These are phyloP conservation scores for Candida maltosa DNA, from an alignment of 805 yeast species.

Conservation along the genomic window DNA sequence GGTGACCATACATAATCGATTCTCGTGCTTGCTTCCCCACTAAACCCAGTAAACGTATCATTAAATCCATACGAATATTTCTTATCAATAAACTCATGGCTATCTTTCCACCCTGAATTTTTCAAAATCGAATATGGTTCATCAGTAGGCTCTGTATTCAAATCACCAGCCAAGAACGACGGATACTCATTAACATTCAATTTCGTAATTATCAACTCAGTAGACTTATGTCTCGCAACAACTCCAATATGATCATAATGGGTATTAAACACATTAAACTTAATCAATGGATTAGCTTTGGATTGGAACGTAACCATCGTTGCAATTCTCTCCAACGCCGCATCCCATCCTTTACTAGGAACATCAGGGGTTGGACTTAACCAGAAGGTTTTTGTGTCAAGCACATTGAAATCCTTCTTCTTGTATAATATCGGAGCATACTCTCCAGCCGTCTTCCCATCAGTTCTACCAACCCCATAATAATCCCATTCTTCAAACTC, in stretches of 20 bases:
- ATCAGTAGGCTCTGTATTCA: slow-evolving; percentile 39
- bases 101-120: slow-evolving; percentile 35
- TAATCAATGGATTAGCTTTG: slow-evolving; percentile 23
- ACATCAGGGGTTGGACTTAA: slow-evolving; percentile 35
- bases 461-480: slow-evolving; percentile 35
- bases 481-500: slow-evolving; percentile 24
- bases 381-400: slow-evolving; percentile 35
- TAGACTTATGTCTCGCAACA: slow-evolving; percentile 32
- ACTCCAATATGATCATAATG: slow-evolving; percentile 42
- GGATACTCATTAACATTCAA: slow-evolving; percentile 32
- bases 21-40: slow-evolving; percentile 22
- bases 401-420: slow-evolving; percentile 25
- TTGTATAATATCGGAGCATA: slow-evolving; percentile 36
- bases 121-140: slow-evolving; percentile 39
- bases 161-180: slow-evolving; percentile 40
- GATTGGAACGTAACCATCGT: slow-evolving; percentile 33
- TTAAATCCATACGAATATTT: slow-evolving; percentile 37
- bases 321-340: slow-evolving; percentile 38
- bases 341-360: slow-evolving; percentile 44
- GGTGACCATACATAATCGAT: slow-evolving; percentile 49
- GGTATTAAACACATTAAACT: slow-evolving; percentile 35
- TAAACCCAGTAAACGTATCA: slow-evolving; percentile 50
- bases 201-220: slow-evolving; percentile 30
- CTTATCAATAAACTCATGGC: slow-evolving; percentile 24
- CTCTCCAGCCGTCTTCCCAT: slow-evolving; percentile 29